Percentiles rank a stretch among this genome's conserved stretches.
phyloP scores from a whole-genome alignment of 371 early-diverging fungal genomes.

The Coemansia sp. region DNA sequence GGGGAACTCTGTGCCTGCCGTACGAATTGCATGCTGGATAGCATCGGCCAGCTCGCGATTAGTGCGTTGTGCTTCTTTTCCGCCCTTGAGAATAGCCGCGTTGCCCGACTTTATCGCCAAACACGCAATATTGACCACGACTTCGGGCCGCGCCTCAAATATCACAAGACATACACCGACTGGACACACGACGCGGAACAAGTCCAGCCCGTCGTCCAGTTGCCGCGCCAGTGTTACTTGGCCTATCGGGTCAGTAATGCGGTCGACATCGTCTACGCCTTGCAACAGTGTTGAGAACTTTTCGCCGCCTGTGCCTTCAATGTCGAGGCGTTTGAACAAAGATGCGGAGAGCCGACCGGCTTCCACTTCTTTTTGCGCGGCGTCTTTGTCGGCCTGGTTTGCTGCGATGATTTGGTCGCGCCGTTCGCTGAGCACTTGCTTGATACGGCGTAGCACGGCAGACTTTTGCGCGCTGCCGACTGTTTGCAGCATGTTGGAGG shows the following conservation, averaged over 20 bases:
- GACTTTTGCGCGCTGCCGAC: slow-evolving; percentile 76
- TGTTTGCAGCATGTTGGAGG: slow-evolving; percentile 79
- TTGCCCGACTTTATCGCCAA: slow-evolving; percentile 94
- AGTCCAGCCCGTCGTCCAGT: slow-evolving; percentile 78
- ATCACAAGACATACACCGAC: slow-evolving; percentile 95
- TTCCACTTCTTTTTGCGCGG: slow-evolving; percentile 71
- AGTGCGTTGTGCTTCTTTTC: slow-evolving; percentile 78
- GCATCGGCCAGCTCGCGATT: slow-evolving; percentile 74
- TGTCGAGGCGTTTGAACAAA: slow-evolving; percentile 88
- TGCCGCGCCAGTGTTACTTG: slow-evolving; percentile 76
- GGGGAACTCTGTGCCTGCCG: slow-evolving; percentile 56
- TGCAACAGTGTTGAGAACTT: slow-evolving; percentile 86
- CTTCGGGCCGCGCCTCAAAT: slow-evolving; percentile 98
- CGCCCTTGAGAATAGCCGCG: slow-evolving; percentile 96
- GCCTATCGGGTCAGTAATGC: slow-evolving; percentile 83
- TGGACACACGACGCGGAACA: slow-evolving; percentile 89
- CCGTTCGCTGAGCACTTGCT: slow-evolving; percentile 66
- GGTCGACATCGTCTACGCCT: slow-evolving; percentile 86
- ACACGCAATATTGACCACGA: slow-evolving; percentile 94
- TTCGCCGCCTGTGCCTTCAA: slow-evolving; percentile 69
- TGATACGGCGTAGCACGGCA: slow-evolving; percentile 72
- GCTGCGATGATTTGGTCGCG: slow-evolving; percentile 74
- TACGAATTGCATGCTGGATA: slow-evolving; percentile 76
- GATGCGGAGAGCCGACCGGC: slow-evolving; percentile 74
- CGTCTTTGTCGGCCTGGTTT: slow-evolving; percentile 80